These are phyloP conservation scores for Collybia nuda DNA, from an alignment of 768 basidiomycete species.

Conservation along the genomic window DNA sequence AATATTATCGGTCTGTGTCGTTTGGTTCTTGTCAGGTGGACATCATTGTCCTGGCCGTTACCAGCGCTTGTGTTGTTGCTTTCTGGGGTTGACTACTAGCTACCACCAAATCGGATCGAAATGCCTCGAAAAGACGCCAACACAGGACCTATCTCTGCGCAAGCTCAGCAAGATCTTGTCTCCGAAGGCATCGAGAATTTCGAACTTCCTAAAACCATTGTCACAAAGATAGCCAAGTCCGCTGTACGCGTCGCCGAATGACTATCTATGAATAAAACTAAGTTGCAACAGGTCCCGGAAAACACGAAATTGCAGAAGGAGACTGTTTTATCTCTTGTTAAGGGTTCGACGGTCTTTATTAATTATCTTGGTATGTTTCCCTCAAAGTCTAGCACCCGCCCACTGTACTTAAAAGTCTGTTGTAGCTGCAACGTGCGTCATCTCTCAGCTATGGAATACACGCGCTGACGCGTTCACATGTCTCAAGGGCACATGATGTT, in stretches of 20 bases:
- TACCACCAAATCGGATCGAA: too few species aligned
- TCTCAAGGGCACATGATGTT: conserved; percentile 79
- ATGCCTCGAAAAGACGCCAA: conserved; percentile 75
- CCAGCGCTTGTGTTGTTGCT: too few species aligned
- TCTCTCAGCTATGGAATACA: not conserved
- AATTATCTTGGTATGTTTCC: conserved; percentile 77
- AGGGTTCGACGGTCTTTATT: conserved; percentile 93
- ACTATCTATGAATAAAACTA: not conserved
- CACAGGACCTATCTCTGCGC: conserved; percentile 58
- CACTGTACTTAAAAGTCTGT: not conserved
- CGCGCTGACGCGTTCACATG: conserved; percentile 13
- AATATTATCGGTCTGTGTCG: too few species aligned
- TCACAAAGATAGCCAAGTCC: conserved; percentile 84
- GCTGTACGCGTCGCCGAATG: conserved; percentile 50
- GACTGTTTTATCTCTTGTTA: conserved; percentile 78
- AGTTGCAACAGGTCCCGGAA: conserved; percentile 64
- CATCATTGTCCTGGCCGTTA: too few species aligned
- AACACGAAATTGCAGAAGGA: conserved; percentile 90
- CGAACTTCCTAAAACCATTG: conserved; percentile 81
- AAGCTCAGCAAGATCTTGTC: conserved; percentile 77
- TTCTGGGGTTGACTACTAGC: too few species aligned
- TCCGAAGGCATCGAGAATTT: conserved; percentile 88
- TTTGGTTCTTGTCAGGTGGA: too few species aligned
- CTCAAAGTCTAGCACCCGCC: not conserved
- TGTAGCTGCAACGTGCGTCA: conserved; percentile 50